Conservation (phyloP, 495 filamentous ascomycete species). For the Penicillium verhagenii region DNA sequence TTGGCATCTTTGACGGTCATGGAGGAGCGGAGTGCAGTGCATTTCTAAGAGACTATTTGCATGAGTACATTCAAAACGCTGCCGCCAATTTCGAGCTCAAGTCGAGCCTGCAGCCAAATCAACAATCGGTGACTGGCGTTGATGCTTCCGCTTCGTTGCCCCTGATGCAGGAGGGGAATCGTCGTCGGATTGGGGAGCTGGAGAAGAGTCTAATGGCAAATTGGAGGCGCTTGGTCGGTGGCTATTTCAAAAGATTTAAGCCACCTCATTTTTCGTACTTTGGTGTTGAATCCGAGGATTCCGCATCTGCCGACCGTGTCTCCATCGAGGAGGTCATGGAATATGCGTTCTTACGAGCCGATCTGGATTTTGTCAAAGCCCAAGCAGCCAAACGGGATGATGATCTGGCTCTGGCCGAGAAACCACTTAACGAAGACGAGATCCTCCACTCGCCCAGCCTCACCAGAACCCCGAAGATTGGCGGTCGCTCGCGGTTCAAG, state of each 20-base stretch:
- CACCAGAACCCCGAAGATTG: conserved; percentile 57
- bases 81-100: conserved; percentile 69
- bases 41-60: conserved; percentile 80
- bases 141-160: conserved; percentile 27
- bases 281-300: conserved; percentile 17
- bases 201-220: conserved; percentile 67
- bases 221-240: conserved; percentile 84
- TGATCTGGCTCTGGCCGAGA: conserved; percentile 65
- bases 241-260: conserved; percentile 88
- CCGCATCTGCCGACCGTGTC: conserved; percentile 15
- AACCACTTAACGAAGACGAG: conserved; percentile 76
- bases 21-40: conserved; percentile 86
- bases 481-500: conserved; percentile 73
- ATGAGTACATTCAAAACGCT: conserved; percentile 83
- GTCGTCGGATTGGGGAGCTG: conserved; percentile 45
- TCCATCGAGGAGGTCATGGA: conserved; percentile 59
- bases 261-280: conserved; percentile 61
- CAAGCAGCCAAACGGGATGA: conserved; percentile 74
- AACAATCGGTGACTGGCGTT: conserved; percentile 5
- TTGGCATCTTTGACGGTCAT: conserved; percentile 94
- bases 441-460: conserved; percentile 66
- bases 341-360: conserved; percentile 89
- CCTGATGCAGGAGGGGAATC: conserved; percentile 41
- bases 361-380: conserved; percentile 87
- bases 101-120: conserved; percentile 56